Percentiles rank a stretch among this genome's conserved stretches.
Conservation (phyloP, 345 rosid genomes). For the Jatropha curcas region DNA sequence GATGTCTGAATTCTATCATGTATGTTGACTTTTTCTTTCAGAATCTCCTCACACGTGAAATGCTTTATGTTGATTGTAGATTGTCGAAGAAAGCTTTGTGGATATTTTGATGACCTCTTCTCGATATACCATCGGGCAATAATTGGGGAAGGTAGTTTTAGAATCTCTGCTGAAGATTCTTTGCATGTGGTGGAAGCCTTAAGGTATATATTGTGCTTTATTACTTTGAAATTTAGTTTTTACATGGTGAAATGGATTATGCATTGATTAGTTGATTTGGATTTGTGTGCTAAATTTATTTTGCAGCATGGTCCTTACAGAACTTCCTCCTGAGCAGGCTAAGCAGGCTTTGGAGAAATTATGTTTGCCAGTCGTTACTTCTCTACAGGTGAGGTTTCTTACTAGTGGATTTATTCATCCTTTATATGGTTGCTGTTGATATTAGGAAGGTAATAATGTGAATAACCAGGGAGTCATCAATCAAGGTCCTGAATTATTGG, state of each 20-base stretch:
- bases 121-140: slow-evolving; percentile 76
- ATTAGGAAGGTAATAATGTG: slow-evolving; percentile 13
- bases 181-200: slow-evolving; percentile 93
- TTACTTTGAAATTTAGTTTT: slow-evolving; percentile 12
- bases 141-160: slow-evolving; percentile 74
- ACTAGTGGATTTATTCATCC: not conserved
- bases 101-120: slow-evolving; percentile 76
- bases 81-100: slow-evolving; percentile 87
- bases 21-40: not conserved
- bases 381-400: slow-evolving; percentile 69
- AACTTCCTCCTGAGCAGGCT: slow-evolving; percentile 85
- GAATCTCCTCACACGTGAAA: not conserved
- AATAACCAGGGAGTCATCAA: slow-evolving; percentile 62
- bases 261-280: slow-evolving; percentile 15
- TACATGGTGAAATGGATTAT: slow-evolving; percentile 17
- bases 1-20: not conserved
- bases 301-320: slow-evolving; percentile 91
- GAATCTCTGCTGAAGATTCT: slow-evolving; percentile 90
- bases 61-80: slow-evolving; percentile 48
- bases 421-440: slow-evolving; percentile 21
- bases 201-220: slow-evolving; percentile 46
- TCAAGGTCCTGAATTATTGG: slow-evolving; percentile 76
- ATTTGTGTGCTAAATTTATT: slow-evolving; percentile 20
- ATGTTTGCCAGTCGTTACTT: slow-evolving; percentile 79
- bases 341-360: slow-evolving; percentile 80